Percentiles rank a stretch among this genome's conserved stretches.
These are phyloP conservation scores for Bremia lactucae DNA, from an alignment of 352 stramenopile species.

Conservation along the genomic window DNA sequence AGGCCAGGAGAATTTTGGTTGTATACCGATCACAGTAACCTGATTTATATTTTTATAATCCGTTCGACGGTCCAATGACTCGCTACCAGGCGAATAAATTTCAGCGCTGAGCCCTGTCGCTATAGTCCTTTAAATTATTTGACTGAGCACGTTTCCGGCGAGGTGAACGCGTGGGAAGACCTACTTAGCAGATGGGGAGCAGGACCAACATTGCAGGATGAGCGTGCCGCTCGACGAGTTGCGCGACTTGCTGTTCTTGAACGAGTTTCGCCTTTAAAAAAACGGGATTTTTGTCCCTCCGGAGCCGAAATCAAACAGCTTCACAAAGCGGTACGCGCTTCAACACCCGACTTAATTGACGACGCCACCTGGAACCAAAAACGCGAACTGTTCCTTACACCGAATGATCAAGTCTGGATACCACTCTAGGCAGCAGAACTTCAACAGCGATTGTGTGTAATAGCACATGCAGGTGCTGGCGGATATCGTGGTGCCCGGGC, in stretches of 20 bases:
- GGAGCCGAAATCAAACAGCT: neutral
- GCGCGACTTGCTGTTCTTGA: neutral
- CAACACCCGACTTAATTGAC: neutral
- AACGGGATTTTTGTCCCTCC: neutral
- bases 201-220: too few species aligned
- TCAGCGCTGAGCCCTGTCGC: conserved; percentile 4
- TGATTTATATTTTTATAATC: conserved; percentile 14
- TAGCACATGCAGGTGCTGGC: conserved; percentile 12
- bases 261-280: neutral
- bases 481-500: conserved; percentile 15
- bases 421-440: conserved; percentile 5
- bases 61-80: neutral
- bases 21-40: conserved; percentile 13
- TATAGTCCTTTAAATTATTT: conserved; percentile 5
- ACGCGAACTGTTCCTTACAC: neutral
- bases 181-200: conserved; percentile 1
- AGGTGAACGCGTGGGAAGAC: conserved; percentile 3
- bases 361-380: too few species aligned
- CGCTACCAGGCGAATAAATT: conserved; percentile 8
- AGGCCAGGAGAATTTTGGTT: conserved; percentile 2
- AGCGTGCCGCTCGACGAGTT: too few species aligned
- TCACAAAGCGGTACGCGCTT: neutral
- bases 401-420: conserved; percentile 14
- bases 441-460: conserved; percentile 11
- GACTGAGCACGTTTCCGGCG: conserved; percentile 9